phyloP scores from a whole-genome alignment of 129 eudicot species.

The Tanacetum coccineum region DNA sequence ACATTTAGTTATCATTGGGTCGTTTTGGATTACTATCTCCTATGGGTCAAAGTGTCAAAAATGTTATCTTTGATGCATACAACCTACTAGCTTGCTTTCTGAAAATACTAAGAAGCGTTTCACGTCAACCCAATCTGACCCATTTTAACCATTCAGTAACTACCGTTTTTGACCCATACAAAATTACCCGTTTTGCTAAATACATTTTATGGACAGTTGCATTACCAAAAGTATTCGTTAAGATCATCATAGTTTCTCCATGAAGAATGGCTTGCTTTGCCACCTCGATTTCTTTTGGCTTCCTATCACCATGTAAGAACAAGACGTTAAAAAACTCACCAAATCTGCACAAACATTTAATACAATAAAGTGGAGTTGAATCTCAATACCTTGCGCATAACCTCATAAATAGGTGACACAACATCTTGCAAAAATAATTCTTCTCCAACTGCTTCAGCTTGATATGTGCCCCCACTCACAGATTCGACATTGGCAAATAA shows the following conservation, averaged over 20 bases:
- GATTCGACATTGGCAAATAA: slow-evolving; percentile 65
- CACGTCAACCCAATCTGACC: not conserved
- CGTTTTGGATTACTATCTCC: not conserved
- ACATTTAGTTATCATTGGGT: not conserved
- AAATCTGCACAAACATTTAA: slow-evolving; percentile 1
- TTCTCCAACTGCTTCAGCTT: slow-evolving; percentile 57
- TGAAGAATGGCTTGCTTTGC: slow-evolving; percentile 95
- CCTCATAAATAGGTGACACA: slow-evolving; percentile 87
- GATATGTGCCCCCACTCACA: slow-evolving; percentile 70
- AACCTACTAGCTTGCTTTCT: not conserved
- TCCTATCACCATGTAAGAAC: slow-evolving; percentile 58
- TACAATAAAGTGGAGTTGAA: not conserved
- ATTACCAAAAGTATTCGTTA: slow-evolving; percentile 95
- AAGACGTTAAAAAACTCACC: slow-evolving; percentile 20
- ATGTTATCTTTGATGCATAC: not conserved
- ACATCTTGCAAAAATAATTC: slow-evolving; percentile 75
- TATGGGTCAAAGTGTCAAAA: slow-evolving; percentile 2
- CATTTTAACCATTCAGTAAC: not conserved
- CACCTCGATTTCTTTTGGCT: slow-evolving; percentile 77
- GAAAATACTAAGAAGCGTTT: not conserved
- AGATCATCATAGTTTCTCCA: slow-evolving; percentile 99
- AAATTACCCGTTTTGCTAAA: not conserved
- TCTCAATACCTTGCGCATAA: slow-evolving; percentile 63
- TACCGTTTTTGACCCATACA: not conserved
- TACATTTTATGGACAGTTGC: slow-evolving; percentile 15